Evolutionary conservation across 768 basidiomycete species (phyloP).

Genomic region (Butyriboletus loyo): DNA sequence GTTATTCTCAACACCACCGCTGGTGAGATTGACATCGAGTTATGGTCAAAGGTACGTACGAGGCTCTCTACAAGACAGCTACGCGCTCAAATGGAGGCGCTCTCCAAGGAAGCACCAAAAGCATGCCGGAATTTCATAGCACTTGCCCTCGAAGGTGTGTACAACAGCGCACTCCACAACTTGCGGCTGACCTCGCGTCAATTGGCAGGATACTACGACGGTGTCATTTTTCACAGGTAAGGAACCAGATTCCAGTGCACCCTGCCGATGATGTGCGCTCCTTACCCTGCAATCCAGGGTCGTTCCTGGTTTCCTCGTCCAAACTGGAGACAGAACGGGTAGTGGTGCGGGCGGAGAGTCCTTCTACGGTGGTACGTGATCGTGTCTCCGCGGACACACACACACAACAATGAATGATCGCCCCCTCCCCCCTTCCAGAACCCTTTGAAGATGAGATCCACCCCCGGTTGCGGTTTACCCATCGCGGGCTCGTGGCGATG

Average conservation of each 20-base stretch:
- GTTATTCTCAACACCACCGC: constrained; percentile 87
- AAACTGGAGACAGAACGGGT: constrained; percentile 91
- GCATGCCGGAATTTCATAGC: constrained; percentile 89
- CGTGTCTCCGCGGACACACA: neutral
- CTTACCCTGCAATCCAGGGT: constrained; percentile 42
- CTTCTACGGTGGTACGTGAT: constrained; percentile 78
- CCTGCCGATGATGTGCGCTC: neutral
- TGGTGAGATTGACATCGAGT: constrained; percentile 85
- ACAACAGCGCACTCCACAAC: constrained; percentile 3
- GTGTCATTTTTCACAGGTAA: constrained; percentile 90
- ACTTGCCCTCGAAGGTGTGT: constrained; percentile 85
- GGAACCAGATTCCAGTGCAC: neutral
- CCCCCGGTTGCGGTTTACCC: constrained; percentile 81
- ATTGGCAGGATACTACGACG: constrained; percentile 86
- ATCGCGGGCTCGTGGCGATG: constrained; percentile 92
- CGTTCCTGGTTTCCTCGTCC: constrained; percentile 88
- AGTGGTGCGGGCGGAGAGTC: constrained; percentile 93
- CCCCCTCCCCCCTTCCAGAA: constrained; percentile 42
- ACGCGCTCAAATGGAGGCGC: neutral
- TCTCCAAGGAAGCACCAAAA: constrained; percentile 81
- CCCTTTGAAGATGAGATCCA: constrained; percentile 95
- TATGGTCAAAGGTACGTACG: constrained; percentile 79
- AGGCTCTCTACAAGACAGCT: neutral
- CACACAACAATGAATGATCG: too few relatives aligned
- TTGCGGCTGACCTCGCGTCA: constrained; percentile 5